Evolutionary conservation across 768 basidiomycete species (phyloP).

Genomic region (Omphalotus guepiniiformis): DNA sequence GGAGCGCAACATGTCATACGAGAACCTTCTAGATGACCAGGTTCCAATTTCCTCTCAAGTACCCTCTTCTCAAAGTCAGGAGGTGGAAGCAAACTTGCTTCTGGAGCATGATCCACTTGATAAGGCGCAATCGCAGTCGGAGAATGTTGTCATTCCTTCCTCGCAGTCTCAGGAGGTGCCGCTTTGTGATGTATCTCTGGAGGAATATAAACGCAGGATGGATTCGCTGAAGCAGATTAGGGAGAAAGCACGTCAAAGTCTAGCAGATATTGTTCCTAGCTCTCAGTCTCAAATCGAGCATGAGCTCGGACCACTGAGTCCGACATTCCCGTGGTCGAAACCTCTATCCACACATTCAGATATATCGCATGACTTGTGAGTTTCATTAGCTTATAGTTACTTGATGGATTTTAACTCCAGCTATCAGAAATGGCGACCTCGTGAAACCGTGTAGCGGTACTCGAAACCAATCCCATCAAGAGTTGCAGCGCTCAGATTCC

Average conservation of each 20-base stretch:
- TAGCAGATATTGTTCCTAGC: constrained; percentile 28
- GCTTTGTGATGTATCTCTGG: no score
- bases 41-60: constrained; percentile 11
- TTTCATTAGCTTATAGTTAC: no score
- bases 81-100: constrained; percentile 11
- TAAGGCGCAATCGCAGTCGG: neutral
- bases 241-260: neutral
- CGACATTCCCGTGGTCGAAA: no score
- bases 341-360: no score
- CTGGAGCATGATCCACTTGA: neutral
- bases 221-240: neutral
- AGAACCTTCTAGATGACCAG: neutral
- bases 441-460: no score
- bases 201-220: neutral
- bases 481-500: neutral
- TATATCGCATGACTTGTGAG: no score
- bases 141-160: no score
- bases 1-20: neutral
- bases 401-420: no score
- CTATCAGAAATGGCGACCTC: no score
- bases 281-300: constrained; percentile 41
- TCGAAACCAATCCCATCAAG: neutral
- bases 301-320: no score
- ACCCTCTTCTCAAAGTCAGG: constrained; percentile 36
- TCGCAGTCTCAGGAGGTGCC: no score